Evolutionary conservation across 2,329 filamentous ascomycete genomes (phyloP), one percentile per base, ranked within the genome.

Genomic region (Clarireedia paspali): DNA sequence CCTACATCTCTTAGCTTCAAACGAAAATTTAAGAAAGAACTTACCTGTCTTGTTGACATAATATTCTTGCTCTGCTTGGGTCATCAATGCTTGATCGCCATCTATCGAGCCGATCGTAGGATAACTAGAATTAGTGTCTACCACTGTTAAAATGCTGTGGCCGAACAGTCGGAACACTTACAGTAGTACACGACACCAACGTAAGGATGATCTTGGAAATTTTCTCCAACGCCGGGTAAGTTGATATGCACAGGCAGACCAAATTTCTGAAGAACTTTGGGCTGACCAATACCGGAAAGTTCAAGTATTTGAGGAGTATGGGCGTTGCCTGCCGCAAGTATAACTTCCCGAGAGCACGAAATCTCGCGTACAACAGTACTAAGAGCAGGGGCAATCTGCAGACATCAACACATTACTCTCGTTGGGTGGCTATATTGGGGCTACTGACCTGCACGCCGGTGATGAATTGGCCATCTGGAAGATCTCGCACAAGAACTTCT

Each of bases 221-320:
- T 76, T 61, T 78, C 70, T 5, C 78, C 79, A 2, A 82, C 79
- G 2, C 77, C 76, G 0, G 74, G 74, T 2, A 77, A 70, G 36
- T 72, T 69, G 3, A 80, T 59, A 1, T 78, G 61, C 0, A 70
- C 64, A 6, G 30, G 14, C 40, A 81, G 79, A 17, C 73, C 67
- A 50, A 75, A 71, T 15, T 67, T 66, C 5, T 71, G 57, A 3
- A 82, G 71, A 45, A 78, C 70, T 1, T 67, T 63, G 4, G 69
- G 68, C 2, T 74, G 71, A 0, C 78, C 78, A 36, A 81, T 71
- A 10, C 78, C 78, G 45, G 75, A 78, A 0, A 79, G 70, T 65
- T 77, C 76, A 3, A 81, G 73, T 6, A 81, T 70, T 57, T 79
- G 75, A 0, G 78, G 77, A 3, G 74, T 74, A 64, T 78, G 77